Base-by-base conservation (phyloP, 148 eudicot species). In the Drosera capensis region DNA sequence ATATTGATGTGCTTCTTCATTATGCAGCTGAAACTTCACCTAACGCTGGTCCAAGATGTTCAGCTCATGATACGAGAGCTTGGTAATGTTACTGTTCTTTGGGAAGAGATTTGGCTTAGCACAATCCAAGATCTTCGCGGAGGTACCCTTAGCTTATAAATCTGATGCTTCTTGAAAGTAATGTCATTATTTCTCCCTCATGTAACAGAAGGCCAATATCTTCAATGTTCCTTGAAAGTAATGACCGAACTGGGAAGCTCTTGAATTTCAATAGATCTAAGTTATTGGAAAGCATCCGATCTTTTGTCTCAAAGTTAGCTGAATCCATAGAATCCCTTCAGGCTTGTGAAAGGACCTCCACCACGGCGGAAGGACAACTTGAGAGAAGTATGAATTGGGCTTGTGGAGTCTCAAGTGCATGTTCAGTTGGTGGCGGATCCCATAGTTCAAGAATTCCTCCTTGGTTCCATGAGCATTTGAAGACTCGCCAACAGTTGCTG, bases 321-420 rank as follows among this genome's bases (percentile, higher is more conserved):
- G 67, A 69, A 67, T 77, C 88, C 22, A 46, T 81, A 51, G 95
- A 90, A 59, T 48, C 67, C 55, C 70, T 90, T 52, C 73, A 76
- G 55, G 71, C 80, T 63, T 90, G 80, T 78, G 99, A 90, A 79
- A 72, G 60, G 52, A 72, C 71, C 59, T 78, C 94, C 53, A 54
- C 54, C 48, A 56, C 74, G 56, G 95, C 99, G 34, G 99, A 90
- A 76, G 85, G 94, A 49, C 95, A 90, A 59, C 82, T 90, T 41
- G 95, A 90, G 73, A 85, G 95, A 75, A 94, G 95, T 45, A 85
- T 90, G 99, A 77, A 71, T 41, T 90, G 99, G 99, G 99, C 95
- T 25, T 90, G 95, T 66, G 95, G 93, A 55, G 88, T 87, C 34
- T 74, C 95, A 46, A 75, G 55, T 54, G 54, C 87, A 35, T 58